These are phyloP conservation scores for Metarhizium humberi DNA, from an alignment of 2,329 filamentous ascomycete genomes.

Conservation along the genomic window DNA sequence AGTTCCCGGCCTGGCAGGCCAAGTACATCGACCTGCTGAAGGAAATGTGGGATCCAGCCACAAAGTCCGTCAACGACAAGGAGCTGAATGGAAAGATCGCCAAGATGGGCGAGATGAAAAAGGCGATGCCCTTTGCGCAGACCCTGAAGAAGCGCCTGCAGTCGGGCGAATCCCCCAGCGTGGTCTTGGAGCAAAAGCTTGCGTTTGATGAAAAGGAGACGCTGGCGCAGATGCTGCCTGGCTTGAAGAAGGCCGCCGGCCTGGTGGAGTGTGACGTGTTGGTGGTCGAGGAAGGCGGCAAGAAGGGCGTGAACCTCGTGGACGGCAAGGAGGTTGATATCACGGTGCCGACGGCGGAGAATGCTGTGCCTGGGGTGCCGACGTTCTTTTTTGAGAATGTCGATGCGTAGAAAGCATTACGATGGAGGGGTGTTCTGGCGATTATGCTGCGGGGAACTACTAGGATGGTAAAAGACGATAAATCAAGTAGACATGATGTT, in stretches of 20 bases:
- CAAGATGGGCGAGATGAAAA: slow-evolving; percentile 87
- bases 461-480: neutral
- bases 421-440: neutral
- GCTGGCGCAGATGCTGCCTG: slow-evolving; percentile 67
- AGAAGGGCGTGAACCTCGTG: slow-evolving; percentile 49
- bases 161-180: slow-evolving; percentile 53
- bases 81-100: slow-evolving; percentile 66
- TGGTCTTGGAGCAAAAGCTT: slow-evolving; percentile 75
- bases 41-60: slow-evolving; percentile 54
- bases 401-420: slow-evolving; percentile 24
- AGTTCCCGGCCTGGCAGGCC: slow-evolving; percentile 84
- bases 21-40: slow-evolving; percentile 77
- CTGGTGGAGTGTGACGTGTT: slow-evolving; percentile 65
- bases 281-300: slow-evolving; percentile 59
- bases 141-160: slow-evolving; percentile 74
- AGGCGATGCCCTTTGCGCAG: slow-evolving; percentile 96
- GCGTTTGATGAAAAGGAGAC: slow-evolving; percentile 76
- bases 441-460: neutral
- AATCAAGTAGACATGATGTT: neutral
- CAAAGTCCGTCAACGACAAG: slow-evolving; percentile 66
- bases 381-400: slow-evolving; percentile 83
- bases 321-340: slow-evolving; percentile 46
- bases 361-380: slow-evolving; percentile 72
- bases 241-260: slow-evolving; percentile 65
- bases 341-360: slow-evolving; percentile 51